Conservation (phyloP, 2,329 filamentous ascomycete genomes). For the Fusarium siculi region DNA sequence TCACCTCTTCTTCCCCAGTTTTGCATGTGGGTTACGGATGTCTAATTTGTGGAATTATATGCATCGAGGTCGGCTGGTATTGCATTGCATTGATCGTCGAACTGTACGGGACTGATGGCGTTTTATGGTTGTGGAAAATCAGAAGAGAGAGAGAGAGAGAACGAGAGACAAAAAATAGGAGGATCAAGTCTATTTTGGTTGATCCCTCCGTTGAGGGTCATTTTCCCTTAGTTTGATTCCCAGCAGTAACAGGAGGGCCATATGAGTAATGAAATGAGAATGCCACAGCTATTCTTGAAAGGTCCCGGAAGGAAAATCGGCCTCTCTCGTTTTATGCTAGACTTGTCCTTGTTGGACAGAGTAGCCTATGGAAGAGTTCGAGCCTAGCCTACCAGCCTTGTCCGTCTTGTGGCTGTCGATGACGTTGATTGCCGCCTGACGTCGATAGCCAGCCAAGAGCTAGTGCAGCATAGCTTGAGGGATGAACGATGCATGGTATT, state of each 20-base stretch:
- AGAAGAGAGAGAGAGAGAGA: not conserved
- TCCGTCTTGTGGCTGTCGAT: constrained; percentile 13
- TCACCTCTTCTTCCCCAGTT: constrained; percentile 13
- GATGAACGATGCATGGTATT: not conserved
- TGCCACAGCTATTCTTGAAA: constrained; percentile 11
- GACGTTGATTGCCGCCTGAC: constrained; percentile 32
- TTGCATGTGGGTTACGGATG: constrained; percentile 42
- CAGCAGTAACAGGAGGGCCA: constrained; percentile 27
- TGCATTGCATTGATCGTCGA: constrained; percentile 46
- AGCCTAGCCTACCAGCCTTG: constrained; percentile 2
- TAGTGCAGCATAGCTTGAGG: not conserved
- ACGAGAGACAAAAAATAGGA: constrained; percentile 3
- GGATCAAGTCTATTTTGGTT: constrained; percentile 12
- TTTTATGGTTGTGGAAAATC: constrained; percentile 44
- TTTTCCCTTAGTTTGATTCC: constrained; percentile 30
- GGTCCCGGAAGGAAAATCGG: not conserved
- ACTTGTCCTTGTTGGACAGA: constrained; percentile 13
- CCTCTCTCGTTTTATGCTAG: constrained; percentile 16
- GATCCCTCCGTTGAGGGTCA: constrained; percentile 11
- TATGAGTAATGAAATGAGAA: constrained; percentile 41
- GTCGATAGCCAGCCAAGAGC: not conserved
- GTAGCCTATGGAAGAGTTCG: constrained; percentile 12
- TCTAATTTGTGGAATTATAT: constrained; percentile 51
- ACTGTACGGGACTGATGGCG: constrained; percentile 44
- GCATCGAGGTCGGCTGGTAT: constrained; percentile 44